Conservation (phyloP, 1,284 basidiomycete genomes). For the Puccinia novopanici region DNA sequence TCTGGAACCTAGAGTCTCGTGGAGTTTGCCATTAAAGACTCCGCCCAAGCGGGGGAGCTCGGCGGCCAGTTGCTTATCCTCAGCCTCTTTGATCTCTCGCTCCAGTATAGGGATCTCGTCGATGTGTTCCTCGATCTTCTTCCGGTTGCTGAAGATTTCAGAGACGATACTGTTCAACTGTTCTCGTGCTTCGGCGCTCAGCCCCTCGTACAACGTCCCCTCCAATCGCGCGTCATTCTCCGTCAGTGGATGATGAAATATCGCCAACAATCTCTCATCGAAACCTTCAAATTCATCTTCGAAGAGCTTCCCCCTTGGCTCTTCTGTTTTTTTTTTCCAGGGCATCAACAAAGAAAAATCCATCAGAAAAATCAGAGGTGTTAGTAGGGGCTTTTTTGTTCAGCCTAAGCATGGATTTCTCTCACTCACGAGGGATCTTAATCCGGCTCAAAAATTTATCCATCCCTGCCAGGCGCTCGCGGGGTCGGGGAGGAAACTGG, state of each 20-base stretch:
- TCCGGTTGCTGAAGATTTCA: neutral
- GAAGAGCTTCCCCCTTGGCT: neutral
- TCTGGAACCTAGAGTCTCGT: too few relatives aligned
- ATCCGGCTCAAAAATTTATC: neutral
- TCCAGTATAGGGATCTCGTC: neutral
- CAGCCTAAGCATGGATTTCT: too few relatives aligned
- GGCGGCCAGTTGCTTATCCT: neutral
- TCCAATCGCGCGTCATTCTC: neutral
- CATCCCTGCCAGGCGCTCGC: neutral
- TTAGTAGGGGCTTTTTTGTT: neutral
- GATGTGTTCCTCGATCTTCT: neutral
- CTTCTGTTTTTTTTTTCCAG: neutral
- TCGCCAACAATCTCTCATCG: neutral
- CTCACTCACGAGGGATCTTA: neutral
- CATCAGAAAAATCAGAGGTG: neutral
- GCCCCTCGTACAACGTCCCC: neutral
- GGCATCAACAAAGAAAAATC: neutral
- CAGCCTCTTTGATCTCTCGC: neutral
- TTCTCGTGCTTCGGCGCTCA: neutral
- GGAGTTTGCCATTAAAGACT: neutral
- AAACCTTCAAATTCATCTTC: neutral
- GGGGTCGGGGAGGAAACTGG: neutral
- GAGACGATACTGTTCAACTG: neutral
- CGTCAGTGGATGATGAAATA: neutral
- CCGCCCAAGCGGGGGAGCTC: neutral